Evolutionary conservation across 1,284 basidiomycete genomes (phyloP).

Genomic region (Trichosporon sp.): DNA sequence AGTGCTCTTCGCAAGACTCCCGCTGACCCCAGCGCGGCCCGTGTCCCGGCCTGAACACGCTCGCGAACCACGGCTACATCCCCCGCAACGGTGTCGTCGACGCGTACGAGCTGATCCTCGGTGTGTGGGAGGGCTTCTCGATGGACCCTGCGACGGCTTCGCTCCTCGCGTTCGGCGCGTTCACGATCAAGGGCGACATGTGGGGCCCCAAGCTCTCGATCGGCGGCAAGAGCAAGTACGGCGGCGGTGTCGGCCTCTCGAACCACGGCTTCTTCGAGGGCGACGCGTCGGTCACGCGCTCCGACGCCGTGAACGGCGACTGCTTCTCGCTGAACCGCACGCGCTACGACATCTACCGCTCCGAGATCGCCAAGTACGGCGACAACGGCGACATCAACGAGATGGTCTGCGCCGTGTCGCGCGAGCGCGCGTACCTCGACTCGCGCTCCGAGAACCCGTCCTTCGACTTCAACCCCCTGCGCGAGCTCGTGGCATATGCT

Average conservation of each 20-base stretch:
- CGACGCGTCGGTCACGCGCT: constrained; percentile 11
- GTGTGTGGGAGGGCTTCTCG: constrained; percentile 8
- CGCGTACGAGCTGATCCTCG: constrained; percentile 20
- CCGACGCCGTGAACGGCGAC: constrained; percentile 5
- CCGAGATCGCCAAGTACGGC: background rate
- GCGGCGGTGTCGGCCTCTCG: background rate
- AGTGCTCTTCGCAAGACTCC: background rate
- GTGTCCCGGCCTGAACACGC: constrained; percentile 43
- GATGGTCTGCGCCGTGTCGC: background rate
- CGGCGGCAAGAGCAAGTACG: background rate
- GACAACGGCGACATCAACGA: background rate
- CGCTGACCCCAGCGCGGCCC: constrained; percentile 31
- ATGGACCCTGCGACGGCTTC: constrained; percentile 5
- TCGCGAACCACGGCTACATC: constrained; percentile 39
- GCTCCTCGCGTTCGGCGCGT: background rate
- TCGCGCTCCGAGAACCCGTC: background rate
- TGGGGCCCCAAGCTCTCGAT: constrained; percentile 5
- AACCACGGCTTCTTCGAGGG: constrained; percentile 16
- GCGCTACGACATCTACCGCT: background rate
- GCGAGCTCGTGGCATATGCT: constrained; percentile 12
- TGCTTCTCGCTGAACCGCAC: background rate
- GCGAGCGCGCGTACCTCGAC: background rate
- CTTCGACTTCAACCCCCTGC: constrained; percentile 9
- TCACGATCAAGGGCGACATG: constrained; percentile 11
- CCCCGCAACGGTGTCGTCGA: constrained; percentile 35